Conservation (phyloP, 164 flowering plant species). For the Tetrastigma voinierianum region DNA sequence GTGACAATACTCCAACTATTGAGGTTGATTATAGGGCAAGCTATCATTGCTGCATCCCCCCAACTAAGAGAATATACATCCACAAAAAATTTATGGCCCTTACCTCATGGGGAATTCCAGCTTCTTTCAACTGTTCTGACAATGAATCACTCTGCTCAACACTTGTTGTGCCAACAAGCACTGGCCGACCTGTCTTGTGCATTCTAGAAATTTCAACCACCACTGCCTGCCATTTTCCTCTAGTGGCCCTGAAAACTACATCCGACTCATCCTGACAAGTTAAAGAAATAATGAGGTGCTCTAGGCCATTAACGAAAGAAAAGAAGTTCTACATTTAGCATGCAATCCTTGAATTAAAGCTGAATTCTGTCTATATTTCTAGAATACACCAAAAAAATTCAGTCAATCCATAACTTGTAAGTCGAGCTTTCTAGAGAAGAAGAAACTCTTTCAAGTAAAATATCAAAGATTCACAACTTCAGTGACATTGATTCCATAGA, state of each 20-base stretch:
- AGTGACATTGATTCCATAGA: not conserved
- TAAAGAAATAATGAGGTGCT: conserved; percentile 7
- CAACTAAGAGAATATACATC: not conserved
- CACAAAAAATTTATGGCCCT: conserved; percentile 5
- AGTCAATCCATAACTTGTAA: too few species aligned
- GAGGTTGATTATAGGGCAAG: not conserved
- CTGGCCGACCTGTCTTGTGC: conserved; percentile 96
- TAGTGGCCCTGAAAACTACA: conserved; percentile 83
- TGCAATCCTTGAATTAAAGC: not conserved
- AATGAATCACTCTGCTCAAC: conserved; percentile 95
- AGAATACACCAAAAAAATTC: not conserved
- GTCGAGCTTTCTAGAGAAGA: not conserved
- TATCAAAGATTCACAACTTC: not conserved
- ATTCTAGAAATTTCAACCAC: conserved; percentile 95
- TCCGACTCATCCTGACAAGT: conserved; percentile 88
- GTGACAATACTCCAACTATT: not conserved
- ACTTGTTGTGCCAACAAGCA: conserved; percentile 98
- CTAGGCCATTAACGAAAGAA: not conserved
- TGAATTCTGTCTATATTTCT: not conserved
- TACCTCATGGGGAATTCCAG: conserved; percentile 95
- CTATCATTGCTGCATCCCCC: not conserved
- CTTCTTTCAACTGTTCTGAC: conserved; percentile 78
- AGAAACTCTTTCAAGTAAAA: not conserved
- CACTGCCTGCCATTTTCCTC: conserved; percentile 95
- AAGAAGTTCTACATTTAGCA: not conserved